phyloP scores from a whole-genome alignment of 345 rosid genomes.

The Raphanus raphanistrum region DNA sequence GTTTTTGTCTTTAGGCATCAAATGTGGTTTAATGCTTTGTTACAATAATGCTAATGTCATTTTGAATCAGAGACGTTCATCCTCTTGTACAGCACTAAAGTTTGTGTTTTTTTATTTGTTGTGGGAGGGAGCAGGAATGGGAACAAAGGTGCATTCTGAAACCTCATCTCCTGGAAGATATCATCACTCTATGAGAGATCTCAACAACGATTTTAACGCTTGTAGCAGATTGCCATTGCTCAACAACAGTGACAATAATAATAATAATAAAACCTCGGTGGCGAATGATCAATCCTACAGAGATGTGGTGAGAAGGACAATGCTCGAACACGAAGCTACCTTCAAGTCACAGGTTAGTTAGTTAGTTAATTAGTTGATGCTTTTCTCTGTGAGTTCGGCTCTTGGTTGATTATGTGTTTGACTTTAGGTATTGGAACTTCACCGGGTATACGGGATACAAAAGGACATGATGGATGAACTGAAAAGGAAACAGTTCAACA shows the following conservation, averaged over 20 bases:
- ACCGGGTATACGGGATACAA: conserved; percentile 70
- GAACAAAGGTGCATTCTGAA: conserved; percentile 63
- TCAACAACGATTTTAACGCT: conserved; percentile 44
- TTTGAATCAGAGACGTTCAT: background rate
- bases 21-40: background rate
- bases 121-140: conserved; percentile 51
- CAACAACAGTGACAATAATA: conserved; percentile 38
- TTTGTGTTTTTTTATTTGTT: background rate
- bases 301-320: conserved; percentile 63
- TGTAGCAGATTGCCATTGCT: conserved; percentile 48
- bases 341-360: conserved; percentile 67
- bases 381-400: background rate
- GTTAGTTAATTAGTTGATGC: background rate
- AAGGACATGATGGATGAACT: conserved; percentile 72
- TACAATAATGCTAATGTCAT: background rate
- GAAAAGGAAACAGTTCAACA: conserved; percentile 46
- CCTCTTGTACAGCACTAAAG: background rate
- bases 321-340: conserved; percentile 66
- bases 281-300: conserved; percentile 39
- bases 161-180: conserved; percentile 53
- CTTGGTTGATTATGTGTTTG: background rate
- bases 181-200: conserved; percentile 52
- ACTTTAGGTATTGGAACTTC: conserved; percentile 54
- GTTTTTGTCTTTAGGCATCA: background rate
- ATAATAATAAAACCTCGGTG: conserved; percentile 21